phyloP scores from a whole-genome alignment of 306 rosid species.

The Malus fusca region DNA sequence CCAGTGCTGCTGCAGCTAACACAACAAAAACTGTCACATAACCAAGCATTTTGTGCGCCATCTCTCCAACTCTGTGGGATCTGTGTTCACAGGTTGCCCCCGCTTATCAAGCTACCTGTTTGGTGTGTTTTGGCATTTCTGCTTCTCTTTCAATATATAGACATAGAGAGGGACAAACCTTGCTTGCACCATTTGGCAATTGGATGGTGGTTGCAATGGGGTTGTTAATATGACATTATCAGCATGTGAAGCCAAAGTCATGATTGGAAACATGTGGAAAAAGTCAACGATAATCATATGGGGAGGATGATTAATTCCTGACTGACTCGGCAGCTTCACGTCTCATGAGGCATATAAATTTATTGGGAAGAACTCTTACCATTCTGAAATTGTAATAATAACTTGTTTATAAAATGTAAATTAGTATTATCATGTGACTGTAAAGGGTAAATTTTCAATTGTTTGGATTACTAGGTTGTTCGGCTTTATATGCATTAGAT shows the following conservation, averaged over 20 bases:
- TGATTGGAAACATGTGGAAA: background rate
- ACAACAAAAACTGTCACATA: background rate
- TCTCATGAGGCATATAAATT: background rate
- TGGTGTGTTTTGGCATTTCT: background rate
- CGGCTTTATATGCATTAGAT: no score
- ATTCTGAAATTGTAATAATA: background rate
- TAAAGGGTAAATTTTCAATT: no score
- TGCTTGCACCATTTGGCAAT: background rate
- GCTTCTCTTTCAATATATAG: background rate
- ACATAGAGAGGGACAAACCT: background rate
- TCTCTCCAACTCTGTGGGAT: background rate
- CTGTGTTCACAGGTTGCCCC: constrained; percentile 8
- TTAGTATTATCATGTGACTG: background rate
- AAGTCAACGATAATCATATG: background rate
- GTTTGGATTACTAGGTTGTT: no score
- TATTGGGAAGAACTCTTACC: background rate
- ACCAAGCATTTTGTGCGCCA: background rate
- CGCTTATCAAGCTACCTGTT: background rate
- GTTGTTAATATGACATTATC: background rate
- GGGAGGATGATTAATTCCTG: background rate
- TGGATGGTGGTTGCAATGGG: background rate
- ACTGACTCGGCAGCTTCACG: background rate
- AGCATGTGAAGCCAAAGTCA: background rate
- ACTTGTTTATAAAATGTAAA: background rate
- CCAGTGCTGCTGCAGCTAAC: background rate